phyloP scores from a whole-genome alignment of 257 asterid genomes.

The Solanum sparsipilum region DNA sequence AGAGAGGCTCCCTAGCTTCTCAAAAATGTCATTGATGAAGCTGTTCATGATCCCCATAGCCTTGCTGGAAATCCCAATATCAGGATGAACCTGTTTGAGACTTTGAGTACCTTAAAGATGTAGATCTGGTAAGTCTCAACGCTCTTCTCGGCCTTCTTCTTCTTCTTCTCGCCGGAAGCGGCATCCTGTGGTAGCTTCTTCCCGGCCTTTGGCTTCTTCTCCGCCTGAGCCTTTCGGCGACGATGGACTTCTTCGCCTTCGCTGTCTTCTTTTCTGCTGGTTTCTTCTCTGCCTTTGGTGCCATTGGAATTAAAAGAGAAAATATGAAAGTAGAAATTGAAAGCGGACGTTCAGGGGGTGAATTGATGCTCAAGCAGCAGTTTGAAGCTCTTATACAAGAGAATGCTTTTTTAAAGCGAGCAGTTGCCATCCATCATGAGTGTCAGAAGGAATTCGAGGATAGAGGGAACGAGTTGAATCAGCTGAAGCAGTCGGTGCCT shows the following conservation, averaged over 20 bases:
- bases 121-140: background rate
- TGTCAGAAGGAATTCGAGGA: conserved; percentile 81
- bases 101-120: background rate
- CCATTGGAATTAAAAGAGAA: background rate
- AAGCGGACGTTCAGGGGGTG: background rate
- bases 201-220: background rate
- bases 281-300: background rate
- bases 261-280: background rate
- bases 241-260: background rate
- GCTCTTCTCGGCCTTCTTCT: background rate
- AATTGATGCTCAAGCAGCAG: conserved; percentile 58
- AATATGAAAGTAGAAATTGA: conserved; percentile 30
- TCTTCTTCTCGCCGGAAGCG: background rate
- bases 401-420: conserved; percentile 63
- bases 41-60: background rate
- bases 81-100: background rate
- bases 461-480: conserved; percentile 62
- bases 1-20: background rate
- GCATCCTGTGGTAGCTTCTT: background rate
- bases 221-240: background rate
- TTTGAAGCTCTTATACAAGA: conserved; percentile 62
- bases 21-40: background rate
- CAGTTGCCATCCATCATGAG: conserved; percentile 77
- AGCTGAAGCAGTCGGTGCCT: conserved; percentile 64
- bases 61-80: background rate